Conservation (phyloP, 257 asterid genomes). For the Vinca minor region DNA sequence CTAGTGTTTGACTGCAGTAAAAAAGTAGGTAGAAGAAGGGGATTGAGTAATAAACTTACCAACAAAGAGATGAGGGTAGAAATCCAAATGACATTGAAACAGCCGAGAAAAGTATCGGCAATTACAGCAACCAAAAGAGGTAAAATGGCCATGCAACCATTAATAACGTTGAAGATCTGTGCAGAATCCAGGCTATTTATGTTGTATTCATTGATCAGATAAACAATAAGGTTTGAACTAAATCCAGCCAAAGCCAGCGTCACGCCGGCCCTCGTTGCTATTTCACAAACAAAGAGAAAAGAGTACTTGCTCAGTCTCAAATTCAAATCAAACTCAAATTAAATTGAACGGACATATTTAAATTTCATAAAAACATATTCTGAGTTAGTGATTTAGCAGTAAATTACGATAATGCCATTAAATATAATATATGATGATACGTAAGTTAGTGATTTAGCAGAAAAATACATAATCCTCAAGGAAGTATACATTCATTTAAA, state of each 20-base stretch:
- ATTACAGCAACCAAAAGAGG: constrained; percentile 28
- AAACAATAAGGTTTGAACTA: constrained; percentile 23
- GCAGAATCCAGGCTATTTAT: constrained; percentile 27
- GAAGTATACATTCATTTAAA: no score
- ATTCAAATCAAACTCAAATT: not conserved
- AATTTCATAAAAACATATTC: no score
- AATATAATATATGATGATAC: no score
- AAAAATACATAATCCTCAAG: no score
- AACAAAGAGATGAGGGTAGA: constrained; percentile 22
- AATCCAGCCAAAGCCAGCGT: constrained; percentile 23
- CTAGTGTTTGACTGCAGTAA: no score
- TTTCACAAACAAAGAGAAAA: no score
- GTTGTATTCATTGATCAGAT: constrained; percentile 21
- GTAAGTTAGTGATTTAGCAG: no score
- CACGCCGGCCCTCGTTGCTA: constrained; percentile 17
- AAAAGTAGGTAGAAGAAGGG: not conserved
- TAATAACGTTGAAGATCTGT: constrained; percentile 18
- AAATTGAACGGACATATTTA: no score
- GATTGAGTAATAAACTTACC: constrained; percentile 8
- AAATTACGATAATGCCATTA: no score
- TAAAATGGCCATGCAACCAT: constrained; percentile 22
- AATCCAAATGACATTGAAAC: constrained; percentile 23
- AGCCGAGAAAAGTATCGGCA: constrained; percentile 31
- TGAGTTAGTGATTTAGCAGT: no score
- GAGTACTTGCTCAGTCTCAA: no score